Evolutionary conservation across 768 basidiomycete species (phyloP).

Genomic region (Amanita polypyramis): DNA sequence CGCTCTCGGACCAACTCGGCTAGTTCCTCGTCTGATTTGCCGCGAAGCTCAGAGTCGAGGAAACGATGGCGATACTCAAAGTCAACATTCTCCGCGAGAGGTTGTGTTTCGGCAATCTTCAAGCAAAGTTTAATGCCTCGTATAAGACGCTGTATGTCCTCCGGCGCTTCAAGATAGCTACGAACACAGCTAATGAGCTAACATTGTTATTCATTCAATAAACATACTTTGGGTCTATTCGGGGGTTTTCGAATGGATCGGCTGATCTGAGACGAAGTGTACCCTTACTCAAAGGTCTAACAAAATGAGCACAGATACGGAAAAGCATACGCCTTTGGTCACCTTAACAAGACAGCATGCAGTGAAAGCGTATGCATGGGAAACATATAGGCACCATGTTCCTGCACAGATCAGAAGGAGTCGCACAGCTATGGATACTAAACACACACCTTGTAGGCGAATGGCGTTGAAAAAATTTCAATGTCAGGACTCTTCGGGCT

Average conservation of each 20-base stretch:
- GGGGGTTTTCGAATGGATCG: slow-evolving; percentile 25
- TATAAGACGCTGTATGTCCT: slow-evolving; percentile 27
- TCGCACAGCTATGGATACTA: background rate
- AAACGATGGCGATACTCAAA: slow-evolving; percentile 17
- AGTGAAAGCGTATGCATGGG: slow-evolving; percentile 27
- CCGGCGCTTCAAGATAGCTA: slow-evolving; percentile 27
- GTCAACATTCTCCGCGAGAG: slow-evolving; percentile 23
- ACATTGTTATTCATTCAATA: background rate
- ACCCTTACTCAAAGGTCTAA: slow-evolving; percentile 30
- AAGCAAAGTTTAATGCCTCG: slow-evolving; percentile 26
- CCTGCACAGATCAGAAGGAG: slow-evolving; percentile 11
- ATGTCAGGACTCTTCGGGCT: slow-evolving; percentile 30
- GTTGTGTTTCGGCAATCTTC: slow-evolving; percentile 25
- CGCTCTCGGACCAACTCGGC: slow-evolving; percentile 27
- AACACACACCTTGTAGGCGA: slow-evolving; percentile 25
- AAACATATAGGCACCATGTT: slow-evolving; percentile 26
- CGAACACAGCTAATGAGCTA: background rate
- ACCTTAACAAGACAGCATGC: slow-evolving; percentile 28
- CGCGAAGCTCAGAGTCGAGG: slow-evolving; percentile 25
- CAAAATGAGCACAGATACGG: background rate
- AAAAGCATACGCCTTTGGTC: background rate
- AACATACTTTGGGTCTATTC: slow-evolving; percentile 28
- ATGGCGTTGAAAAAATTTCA: slow-evolving; percentile 28
- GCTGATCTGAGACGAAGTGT: slow-evolving; percentile 24
- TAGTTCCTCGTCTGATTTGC: slow-evolving; percentile 27